Evolutionary conservation across 768 basidiomycete genomes (phyloP), one percentile per base, ranked within the genome.

Genomic region (Gautieria morchelliformis): DNA sequence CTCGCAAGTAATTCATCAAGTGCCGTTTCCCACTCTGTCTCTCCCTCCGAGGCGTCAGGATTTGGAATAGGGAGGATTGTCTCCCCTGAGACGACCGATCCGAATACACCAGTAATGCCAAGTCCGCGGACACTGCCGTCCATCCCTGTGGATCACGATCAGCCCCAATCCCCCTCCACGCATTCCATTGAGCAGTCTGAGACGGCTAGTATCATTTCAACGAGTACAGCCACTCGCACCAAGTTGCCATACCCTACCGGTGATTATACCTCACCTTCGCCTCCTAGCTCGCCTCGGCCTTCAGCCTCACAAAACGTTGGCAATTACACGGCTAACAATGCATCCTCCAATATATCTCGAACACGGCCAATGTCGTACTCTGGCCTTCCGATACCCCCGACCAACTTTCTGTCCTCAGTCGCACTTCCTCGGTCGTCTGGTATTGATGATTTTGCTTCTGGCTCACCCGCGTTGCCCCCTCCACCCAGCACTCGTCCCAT

Each of bases 201-300:
- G 53, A 54, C 58, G 20, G 58, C 53, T 7, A 58, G 50, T 37
- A 58, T 53, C 33, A 58, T 59, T 27, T 55, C 54, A 40, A 37
- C 58, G 4, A 33, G 53, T 17, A 61, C 57, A 15, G 39, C 58
- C 69, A 74, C 74, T 1, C 68, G 75, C 6, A 83, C 81, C 35
- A 80, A 87, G 37, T 72, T 90, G 15, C 88, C 89, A 22, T 91
- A 92, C 61, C 89, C 89, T 17, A 83, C 84, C 3, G 90, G 89
- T 4, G 90, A 93, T 63, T 92, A 93, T 59, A 75, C 87, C 5
- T 82, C 83, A 10, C 85, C 85, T 0, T 75, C 80, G 3, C 79
- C 82, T 3, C 68, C 82, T n/a, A 75, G 66, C 47, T 79, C 83
- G 8, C 74, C 80, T 20, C 45, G 46, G 3, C 75, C 80, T 0